Conservation (phyloP, 306 rosid genomes). For the Rosa chinensis region DNA sequence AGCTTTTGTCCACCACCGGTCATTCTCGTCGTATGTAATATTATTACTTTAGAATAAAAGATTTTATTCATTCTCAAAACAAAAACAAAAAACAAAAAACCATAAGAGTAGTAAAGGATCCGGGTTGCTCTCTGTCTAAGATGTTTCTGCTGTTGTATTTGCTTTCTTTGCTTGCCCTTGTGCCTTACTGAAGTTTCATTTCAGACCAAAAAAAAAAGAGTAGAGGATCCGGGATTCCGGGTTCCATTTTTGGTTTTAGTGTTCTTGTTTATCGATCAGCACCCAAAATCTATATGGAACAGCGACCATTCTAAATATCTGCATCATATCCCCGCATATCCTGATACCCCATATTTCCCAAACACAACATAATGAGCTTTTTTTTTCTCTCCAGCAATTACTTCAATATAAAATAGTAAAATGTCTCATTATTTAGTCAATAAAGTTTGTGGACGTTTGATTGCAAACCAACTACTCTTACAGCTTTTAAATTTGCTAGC, state of each 20-base stretch:
- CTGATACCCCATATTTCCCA: neutral
- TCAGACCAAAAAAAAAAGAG: too few relatives aligned
- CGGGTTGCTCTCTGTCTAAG: too few relatives aligned
- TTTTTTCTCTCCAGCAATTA: neutral
- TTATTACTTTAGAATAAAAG: too few relatives aligned
- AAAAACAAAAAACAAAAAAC: too few relatives aligned
- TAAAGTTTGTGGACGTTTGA: neutral
- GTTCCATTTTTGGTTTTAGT: neutral
- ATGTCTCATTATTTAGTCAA: neutral
- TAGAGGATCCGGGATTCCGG: too few relatives aligned
- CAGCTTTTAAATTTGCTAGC: slow-evolving; percentile 12
- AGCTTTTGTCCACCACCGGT: too few relatives aligned
- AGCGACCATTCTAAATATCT: neutral
- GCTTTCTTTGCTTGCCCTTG: too few relatives aligned
- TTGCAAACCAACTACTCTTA: slow-evolving; percentile 17
- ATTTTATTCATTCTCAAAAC: too few relatives aligned
- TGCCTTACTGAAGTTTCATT: too few relatives aligned
- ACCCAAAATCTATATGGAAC: neutral
- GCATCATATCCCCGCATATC: neutral
- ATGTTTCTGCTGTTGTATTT: too few relatives aligned
- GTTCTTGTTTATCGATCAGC: neutral
- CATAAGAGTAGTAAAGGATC: too few relatives aligned
- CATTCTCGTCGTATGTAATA: too few relatives aligned
- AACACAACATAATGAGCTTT: neutral
- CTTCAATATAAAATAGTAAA: neutral